A percentile compares a stretch with the other conserved stretches of the same genome.
Evolutionary conservation across 2,329 filamentous ascomycete genomes (phyloP).

Genomic region (Parastagonospora avenae): DNA sequence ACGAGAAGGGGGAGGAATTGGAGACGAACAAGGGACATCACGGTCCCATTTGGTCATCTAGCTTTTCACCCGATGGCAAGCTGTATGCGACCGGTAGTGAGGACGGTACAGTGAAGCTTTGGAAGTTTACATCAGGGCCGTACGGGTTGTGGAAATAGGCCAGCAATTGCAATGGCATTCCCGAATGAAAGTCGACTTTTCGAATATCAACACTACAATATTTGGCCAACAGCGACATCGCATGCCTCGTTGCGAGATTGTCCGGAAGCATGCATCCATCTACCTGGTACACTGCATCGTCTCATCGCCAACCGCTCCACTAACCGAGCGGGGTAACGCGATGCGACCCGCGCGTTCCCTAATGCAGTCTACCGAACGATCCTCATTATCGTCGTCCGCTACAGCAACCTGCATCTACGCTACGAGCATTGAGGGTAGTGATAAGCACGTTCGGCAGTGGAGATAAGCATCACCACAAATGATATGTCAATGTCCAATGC

Average conservation of each 20-base stretch:
- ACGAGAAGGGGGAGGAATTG: conserved; percentile 80
- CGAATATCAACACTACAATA: no score
- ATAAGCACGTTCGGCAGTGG: conserved; percentile 18
- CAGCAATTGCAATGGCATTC: no score
- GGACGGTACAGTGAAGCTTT: conserved; percentile 95
- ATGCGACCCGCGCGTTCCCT: conserved; percentile 23
- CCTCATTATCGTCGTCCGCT: conserved; percentile 14
- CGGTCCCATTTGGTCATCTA: conserved; percentile 94
- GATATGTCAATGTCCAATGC: conserved; percentile 15
- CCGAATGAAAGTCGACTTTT: no score
- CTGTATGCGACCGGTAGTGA: conserved; percentile 96
- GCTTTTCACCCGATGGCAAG: conserved; percentile 93
- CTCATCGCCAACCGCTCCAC: background rate
- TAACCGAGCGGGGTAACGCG: conserved; percentile 15
- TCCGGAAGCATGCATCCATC: background rate
- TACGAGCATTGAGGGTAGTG: conserved; percentile 12
- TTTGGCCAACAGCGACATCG: no score
- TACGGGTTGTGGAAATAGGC: conserved; percentile 68
- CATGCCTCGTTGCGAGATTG: background rate
- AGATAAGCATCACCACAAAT: conserved; percentile 15
- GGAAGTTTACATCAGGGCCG: conserved; percentile 69
- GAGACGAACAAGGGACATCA: conserved; percentile 97
- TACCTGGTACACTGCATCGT: background rate
- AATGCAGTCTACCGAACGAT: conserved; percentile 30
- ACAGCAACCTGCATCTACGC: conserved; percentile 12